Conservation (phyloP, 176 grass and related monocot genomes). For the Poa pratensis region DNA sequence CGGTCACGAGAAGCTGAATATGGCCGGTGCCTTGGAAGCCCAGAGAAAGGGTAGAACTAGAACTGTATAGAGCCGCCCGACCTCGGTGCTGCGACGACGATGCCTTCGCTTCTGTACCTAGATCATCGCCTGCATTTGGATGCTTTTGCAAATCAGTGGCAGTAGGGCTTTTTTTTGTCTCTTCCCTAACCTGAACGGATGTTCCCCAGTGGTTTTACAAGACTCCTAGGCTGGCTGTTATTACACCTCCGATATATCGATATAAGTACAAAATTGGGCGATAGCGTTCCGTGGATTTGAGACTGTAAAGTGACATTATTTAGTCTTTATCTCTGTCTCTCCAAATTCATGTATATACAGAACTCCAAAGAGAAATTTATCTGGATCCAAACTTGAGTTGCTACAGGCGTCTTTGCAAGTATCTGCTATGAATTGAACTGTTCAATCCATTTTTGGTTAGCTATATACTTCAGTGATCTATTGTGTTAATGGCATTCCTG, state of each 20-base stretch:
- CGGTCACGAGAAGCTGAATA: slow-evolving; percentile 58
- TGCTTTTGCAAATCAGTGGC: slow-evolving; percentile 58
- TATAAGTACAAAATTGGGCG: slow-evolving; percentile 48
- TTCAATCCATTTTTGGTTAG: too few relatives aligned
- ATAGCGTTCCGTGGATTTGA: slow-evolving; percentile 50
- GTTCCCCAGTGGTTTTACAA: slow-evolving; percentile 49
- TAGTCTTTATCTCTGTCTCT: slow-evolving; percentile 37
- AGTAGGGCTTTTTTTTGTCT: slow-evolving; percentile 61
- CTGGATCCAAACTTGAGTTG: slow-evolving; percentile 19
- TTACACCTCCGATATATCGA: slow-evolving; percentile 56
- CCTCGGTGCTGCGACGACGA: slow-evolving; percentile 33
- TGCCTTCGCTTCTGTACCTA: slow-evolving; percentile 53
- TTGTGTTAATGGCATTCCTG: too few relatives aligned
- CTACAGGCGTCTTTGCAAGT: background rate
- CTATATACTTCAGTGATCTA: too few relatives aligned
- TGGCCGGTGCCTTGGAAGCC: slow-evolving; percentile 60
- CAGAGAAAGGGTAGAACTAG: slow-evolving; percentile 60
- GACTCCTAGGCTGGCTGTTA: slow-evolving; percentile 49
- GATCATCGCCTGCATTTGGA: slow-evolving; percentile 44
- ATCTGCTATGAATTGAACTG: too few relatives aligned
- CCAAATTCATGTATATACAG: slow-evolving; percentile 60
- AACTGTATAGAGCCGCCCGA: slow-evolving; percentile 57
- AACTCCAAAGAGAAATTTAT: slow-evolving; percentile 29
- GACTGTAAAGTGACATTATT: slow-evolving; percentile 59
- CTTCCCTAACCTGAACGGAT: slow-evolving; percentile 53